These are phyloP conservation scores for Saccharomyces hybrid DNA, from an alignment of 1,139 yeast species.

Conservation along the genomic window DNA sequence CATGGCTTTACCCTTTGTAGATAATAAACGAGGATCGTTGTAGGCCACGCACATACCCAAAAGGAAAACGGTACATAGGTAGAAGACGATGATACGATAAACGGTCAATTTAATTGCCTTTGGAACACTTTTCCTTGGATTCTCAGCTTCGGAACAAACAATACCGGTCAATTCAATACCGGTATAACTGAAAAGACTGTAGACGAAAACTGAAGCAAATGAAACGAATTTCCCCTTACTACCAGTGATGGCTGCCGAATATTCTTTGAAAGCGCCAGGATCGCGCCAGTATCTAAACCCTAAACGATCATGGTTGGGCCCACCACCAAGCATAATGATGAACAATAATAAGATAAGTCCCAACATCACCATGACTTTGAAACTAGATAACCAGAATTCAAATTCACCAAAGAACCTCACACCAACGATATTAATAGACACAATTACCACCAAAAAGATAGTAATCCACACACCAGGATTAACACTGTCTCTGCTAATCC, in stretches of 20 bases:
- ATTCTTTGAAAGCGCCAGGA: conserved; percentile 42
- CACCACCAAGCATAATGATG: conserved; percentile 51
- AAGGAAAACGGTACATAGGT: conserved; percentile 55
- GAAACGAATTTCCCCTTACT: conserved; percentile 52
- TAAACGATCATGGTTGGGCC: conserved; percentile 45
- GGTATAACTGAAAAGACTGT: conserved; percentile 66
- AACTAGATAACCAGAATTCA: conserved; percentile 56
- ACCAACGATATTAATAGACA: conserved; percentile 46
- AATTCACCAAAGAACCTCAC: conserved; percentile 58
- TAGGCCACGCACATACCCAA: conserved; percentile 72
- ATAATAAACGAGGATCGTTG: conserved; percentile 42
- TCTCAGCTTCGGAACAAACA: conserved; percentile 69
- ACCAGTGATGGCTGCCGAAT: conserved; percentile 36
- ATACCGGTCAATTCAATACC: conserved; percentile 74
- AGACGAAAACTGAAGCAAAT: conserved; percentile 57
- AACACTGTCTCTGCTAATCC: conserved; percentile 41
- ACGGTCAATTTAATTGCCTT: conserved; percentile 69
- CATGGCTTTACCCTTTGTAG: conserved; percentile 35
- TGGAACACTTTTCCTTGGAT: conserved; percentile 70
- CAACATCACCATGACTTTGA: conserved; percentile 51
- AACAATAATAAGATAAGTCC: conserved; percentile 45
- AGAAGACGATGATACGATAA: conserved; percentile 67
- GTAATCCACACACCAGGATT: conserved; percentile 50
- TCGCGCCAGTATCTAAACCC: conserved; percentile 44
- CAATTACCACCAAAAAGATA: conserved; percentile 38